A percentile compares a stretch with the other conserved stretches of the same genome.
Evolutionary conservation across 495 filamentous ascomycete genomes (phyloP).

Genomic region (Penicillium dipodomyicola): DNA sequence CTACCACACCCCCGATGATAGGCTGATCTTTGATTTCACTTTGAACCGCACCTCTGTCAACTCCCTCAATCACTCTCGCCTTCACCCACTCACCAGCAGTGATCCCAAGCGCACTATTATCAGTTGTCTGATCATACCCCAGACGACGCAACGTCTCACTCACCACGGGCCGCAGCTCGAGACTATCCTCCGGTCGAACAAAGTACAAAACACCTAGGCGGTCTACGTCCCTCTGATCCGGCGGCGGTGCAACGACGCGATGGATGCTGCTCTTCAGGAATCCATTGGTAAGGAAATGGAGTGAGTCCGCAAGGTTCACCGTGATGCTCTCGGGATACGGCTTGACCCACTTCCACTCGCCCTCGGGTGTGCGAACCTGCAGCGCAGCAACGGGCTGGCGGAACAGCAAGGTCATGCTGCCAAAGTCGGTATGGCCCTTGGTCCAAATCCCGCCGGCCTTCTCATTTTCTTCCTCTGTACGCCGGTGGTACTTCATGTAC

Average conservation of each 20-base stretch:
- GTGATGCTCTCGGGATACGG: constrained; percentile 40
- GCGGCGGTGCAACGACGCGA: constrained; percentile 47
- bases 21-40: constrained; percentile 6
- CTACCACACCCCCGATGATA: constrained; percentile 3
- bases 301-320: constrained; percentile 49
- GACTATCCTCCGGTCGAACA: constrained; percentile 38
- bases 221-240: constrained; percentile 47
- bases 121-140: constrained; percentile 26
- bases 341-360: constrained; percentile 32
- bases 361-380: constrained; percentile 41
- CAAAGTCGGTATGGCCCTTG: constrained; percentile 54
- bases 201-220: constrained; percentile 52
- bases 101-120: constrained; percentile 36
- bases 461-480: constrained; percentile 45
- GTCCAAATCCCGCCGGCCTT: constrained; percentile 41
- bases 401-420: constrained; percentile 53
- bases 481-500: constrained; percentile 54
- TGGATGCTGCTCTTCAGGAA: constrained; percentile 49
- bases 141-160: constrained; percentile 25
- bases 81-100: constrained; percentile 44
- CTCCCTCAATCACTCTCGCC: constrained; percentile 30
- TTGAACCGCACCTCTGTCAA: neutral
- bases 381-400: constrained; percentile 55
- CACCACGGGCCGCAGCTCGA: constrained; percentile 31
- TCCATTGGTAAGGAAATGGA: constrained; percentile 44